Evolutionary conservation across 257 asterid genomes (phyloP).

Genomic region (Ajuga chamaepitys): DNA sequence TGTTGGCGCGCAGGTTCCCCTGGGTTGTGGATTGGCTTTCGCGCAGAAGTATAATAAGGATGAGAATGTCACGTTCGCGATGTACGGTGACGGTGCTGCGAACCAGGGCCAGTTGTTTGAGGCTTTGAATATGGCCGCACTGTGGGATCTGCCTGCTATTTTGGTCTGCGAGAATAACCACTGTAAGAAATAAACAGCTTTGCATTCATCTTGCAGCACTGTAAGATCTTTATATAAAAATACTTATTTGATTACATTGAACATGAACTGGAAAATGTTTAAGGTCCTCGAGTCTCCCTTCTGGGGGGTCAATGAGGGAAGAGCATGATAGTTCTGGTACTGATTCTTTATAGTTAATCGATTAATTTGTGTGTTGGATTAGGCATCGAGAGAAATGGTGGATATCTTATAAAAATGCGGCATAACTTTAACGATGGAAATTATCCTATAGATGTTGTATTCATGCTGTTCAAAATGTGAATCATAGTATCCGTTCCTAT

Average conservation of each 20-base stretch:
- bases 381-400: too few species aligned
- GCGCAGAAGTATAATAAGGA: slow-evolving; percentile 94
- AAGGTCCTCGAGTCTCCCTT: background rate
- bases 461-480: too few species aligned
- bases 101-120: slow-evolving; percentile 97
- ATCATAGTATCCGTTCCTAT: too few species aligned
- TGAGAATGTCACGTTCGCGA: slow-evolving; percentile 65
- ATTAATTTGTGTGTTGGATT: too few species aligned
- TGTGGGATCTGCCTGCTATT: slow-evolving; percentile 96
- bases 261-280: slow-evolving; percentile 11
- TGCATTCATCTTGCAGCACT: background rate
- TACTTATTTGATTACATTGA: background rate
- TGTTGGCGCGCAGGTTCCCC: slow-evolving; percentile 93
- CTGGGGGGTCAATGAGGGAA: background rate
- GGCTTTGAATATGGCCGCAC: slow-evolving; percentile 96
- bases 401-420: too few species aligned
- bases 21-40: slow-evolving; percentile 86
- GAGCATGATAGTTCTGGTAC: background rate
- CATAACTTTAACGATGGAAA: too few species aligned
- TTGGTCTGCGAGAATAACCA: slow-evolving; percentile 97
- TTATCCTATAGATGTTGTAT: too few species aligned
- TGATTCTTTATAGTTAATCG: background rate
- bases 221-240: background rate
- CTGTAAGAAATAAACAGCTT: slow-evolving; percentile 43
- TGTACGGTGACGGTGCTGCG: slow-evolving; percentile 98